A percentile compares a stretch with the other conserved stretches of the same genome.
phyloP scores from a whole-genome alignment of 2,329 filamentous ascomycete genomes.

The Aureobasidium mangrovei region DNA sequence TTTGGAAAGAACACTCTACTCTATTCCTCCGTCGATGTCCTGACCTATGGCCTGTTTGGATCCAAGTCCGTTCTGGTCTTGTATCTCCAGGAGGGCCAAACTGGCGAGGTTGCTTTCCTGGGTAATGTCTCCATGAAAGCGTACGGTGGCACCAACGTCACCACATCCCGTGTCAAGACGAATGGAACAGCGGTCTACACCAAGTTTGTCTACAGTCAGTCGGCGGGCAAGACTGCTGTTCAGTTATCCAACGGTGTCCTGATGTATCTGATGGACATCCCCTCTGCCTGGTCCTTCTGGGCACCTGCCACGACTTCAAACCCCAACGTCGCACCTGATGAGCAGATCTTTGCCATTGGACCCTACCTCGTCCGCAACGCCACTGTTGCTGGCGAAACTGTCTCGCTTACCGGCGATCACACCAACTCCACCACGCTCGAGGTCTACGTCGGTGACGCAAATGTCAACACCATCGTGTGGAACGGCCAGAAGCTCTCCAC shows the following conservation, averaged over 20 bases:
- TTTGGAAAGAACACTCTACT: conserved; percentile 45
- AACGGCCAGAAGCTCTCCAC: conserved; percentile 29
- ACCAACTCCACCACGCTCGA: conserved; percentile 30
- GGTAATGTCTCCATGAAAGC: conserved; percentile 10
- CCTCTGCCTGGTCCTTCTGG: conserved; percentile 49
- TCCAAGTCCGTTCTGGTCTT: conserved; percentile 16
- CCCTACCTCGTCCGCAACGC: conserved; percentile 34
- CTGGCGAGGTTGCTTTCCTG: conserved; percentile 18
- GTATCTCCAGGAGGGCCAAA: conserved; percentile 18
- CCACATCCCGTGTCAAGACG: background rate
- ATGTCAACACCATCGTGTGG: conserved; percentile 28
- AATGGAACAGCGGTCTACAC: conserved; percentile 4
- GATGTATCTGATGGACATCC: conserved; percentile 45
- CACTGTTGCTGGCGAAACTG: conserved; percentile 28
- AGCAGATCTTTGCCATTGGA: conserved; percentile 38
- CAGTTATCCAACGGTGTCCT: conserved; percentile 43
- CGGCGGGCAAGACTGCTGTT: conserved; percentile 28
- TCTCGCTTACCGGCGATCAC: conserved; percentile 30
- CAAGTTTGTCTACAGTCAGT: conserved; percentile 13
- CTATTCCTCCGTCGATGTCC: conserved; percentile 48
- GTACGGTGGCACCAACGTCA: conserved; percentile 15
- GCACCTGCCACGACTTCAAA: conserved; percentile 41
- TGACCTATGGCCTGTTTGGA: conserved; percentile 37
- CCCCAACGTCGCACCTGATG: conserved; percentile 36
- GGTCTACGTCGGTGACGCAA: conserved; percentile 31